phyloP scores from a whole-genome alignment of 164 flowering plant species.

The Vitis rupestris region DNA sequence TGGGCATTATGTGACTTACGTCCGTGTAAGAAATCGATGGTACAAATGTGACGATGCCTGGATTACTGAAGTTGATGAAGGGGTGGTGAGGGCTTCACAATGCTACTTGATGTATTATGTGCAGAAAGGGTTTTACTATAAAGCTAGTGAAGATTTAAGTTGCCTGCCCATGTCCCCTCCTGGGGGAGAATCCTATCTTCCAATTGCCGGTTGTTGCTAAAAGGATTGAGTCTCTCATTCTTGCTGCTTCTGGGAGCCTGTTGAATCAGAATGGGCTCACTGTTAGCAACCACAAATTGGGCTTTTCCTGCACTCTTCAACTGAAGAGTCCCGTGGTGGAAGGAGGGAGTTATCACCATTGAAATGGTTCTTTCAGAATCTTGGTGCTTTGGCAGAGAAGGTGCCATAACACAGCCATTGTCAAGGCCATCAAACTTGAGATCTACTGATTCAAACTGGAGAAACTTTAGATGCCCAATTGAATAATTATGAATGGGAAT shows the following conservation, averaged over 20 bases:
- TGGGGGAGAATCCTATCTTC: constrained; percentile 32
- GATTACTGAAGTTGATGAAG: constrained; percentile 75
- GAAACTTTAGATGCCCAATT: neutral
- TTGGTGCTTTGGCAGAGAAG: too few species aligned
- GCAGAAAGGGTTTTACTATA: constrained; percentile 60
- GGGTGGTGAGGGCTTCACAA: constrained; percentile 72
- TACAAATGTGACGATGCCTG: constrained; percentile 95
- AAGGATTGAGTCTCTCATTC: neutral
- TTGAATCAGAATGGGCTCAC: neutral
- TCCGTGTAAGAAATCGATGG: constrained; percentile 75
- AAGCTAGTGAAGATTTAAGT: constrained; percentile 46
- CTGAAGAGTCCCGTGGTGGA: too few species aligned
- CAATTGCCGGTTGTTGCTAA: constrained; percentile 62
- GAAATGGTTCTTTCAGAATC: neutral
- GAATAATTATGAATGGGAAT: neutral
- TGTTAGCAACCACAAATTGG: too few species aligned
- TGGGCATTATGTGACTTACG: constrained; percentile 71
- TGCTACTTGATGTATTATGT: constrained; percentile 89
- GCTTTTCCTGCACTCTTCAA: too few species aligned
- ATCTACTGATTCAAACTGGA: neutral
- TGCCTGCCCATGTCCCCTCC: constrained; percentile 40
- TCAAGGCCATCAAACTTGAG: neutral
- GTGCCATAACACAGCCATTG: too few species aligned
- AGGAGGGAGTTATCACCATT: too few species aligned
- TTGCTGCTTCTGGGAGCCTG: neutral